A percentile compares a stretch with the other conserved stretches of the same genome.
Evolutionary conservation across 2,329 filamentous ascomycete species (phyloP).

Genomic region (Paraphaeosphaeria minitans): DNA sequence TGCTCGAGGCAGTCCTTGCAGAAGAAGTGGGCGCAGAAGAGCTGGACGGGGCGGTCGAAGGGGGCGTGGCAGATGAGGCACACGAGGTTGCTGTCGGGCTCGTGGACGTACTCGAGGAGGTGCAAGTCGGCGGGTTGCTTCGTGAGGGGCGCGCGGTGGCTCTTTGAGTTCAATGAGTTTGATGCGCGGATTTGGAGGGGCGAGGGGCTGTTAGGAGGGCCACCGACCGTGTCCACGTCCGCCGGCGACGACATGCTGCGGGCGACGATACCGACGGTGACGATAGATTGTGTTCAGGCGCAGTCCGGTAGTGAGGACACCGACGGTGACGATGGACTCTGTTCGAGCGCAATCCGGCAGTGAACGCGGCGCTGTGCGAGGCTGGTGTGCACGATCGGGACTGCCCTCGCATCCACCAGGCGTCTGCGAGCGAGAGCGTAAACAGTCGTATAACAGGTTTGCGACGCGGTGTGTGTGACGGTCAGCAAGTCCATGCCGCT

Average conservation of each 20-base stretch:
- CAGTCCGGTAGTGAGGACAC: background rate
- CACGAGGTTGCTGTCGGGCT: slow-evolving; percentile 64
- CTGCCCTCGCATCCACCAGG: slow-evolving; percentile 10
- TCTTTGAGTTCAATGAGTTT: slow-evolving; percentile 45
- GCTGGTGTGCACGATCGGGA: background rate
- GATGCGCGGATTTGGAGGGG: slow-evolving; percentile 46
- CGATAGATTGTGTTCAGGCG: background rate
- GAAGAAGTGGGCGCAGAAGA: slow-evolving; percentile 68
- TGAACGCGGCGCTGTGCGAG: background rate
- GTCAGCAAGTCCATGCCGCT: slow-evolving; percentile 22
- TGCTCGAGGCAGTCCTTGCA: slow-evolving; percentile 62
- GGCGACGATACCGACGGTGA: slow-evolving; percentile 34
- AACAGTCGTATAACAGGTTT: slow-evolving; percentile 19
- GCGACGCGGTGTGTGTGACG: slow-evolving; percentile 7
- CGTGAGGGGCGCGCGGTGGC: slow-evolving; percentile 39
- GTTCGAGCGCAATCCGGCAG: background rate
- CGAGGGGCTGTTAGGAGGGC: slow-evolving; percentile 45
- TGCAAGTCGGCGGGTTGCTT: slow-evolving; percentile 58
- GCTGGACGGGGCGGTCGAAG: slow-evolving; percentile 62
- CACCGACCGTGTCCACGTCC: slow-evolving; percentile 41
- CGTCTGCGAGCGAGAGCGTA: slow-evolving; percentile 19
- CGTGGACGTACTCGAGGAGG: slow-evolving; percentile 61
- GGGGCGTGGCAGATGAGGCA: slow-evolving; percentile 69
- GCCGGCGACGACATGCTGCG: slow-evolving; percentile 38
- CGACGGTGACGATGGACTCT: background rate